A percentile compares a stretch with the other conserved stretches of the same genome.
phyloP scores from a whole-genome alignment of 2,329 filamentous ascomycete genomes.

The Alternaria angustiovoidea region DNA sequence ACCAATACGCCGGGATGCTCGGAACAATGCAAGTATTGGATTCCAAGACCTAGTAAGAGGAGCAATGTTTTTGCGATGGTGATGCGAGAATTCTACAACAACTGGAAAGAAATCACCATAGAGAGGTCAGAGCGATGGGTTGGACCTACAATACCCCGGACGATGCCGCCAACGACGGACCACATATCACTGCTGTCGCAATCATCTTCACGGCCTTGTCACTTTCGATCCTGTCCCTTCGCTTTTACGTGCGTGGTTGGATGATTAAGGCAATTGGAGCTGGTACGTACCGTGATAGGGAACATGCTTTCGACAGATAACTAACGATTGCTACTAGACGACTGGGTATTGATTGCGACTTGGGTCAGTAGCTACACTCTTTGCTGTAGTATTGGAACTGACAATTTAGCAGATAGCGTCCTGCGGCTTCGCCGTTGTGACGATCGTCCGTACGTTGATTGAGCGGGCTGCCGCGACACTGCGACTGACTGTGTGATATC shows the following conservation, averaged over 20 bases:
- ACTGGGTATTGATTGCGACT: constrained; percentile 17
- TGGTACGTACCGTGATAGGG: constrained; percentile 10
- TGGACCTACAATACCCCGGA: constrained; percentile 24
- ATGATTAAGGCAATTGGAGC: constrained; percentile 24
- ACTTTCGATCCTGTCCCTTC: constrained; percentile 12
- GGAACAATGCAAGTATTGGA: background rate
- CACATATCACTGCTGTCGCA: constrained; percentile 13
- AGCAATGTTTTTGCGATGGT: background rate
- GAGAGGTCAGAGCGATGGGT: constrained; percentile 12
- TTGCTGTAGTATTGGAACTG: background rate
- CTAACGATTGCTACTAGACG: constrained; percentile 14
- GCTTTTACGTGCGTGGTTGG: constrained; percentile 20
- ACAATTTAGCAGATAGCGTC: constrained; percentile 12
- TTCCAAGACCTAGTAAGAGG: background rate
- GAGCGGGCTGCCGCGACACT: background rate
- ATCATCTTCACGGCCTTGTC: constrained; percentile 16
- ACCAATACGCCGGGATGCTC: background rate
- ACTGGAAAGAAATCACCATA: background rate
- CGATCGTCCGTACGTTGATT: constrained; percentile 17
- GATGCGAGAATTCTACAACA: background rate
- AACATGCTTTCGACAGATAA: background rate
- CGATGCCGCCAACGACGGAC: constrained; percentile 9
- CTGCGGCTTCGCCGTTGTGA: constrained; percentile 24
- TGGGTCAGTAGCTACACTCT: constrained; percentile 14
- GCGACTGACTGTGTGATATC: background rate